Evolutionary conservation across 2,329 filamentous ascomycete species (phyloP), one percentile per base, ranked within the genome.

Genomic region (Pestalotiopsis fici): DNA sequence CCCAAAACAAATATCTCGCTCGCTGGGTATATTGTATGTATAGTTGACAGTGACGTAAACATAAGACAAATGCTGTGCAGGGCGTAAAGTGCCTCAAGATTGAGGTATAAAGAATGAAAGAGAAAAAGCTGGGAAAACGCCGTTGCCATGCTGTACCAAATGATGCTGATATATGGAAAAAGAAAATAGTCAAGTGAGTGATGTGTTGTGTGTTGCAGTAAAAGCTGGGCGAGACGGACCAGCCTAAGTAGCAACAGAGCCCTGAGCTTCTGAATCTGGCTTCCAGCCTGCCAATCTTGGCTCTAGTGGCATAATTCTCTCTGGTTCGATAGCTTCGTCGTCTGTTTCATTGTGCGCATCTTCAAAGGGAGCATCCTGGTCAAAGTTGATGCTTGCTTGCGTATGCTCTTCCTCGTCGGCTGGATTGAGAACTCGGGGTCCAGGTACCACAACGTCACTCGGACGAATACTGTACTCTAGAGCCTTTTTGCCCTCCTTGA

Each of bases 401-500:
- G 68, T 66, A 12, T 21, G 59, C 12, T 89, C 81, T 60, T 95
- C 92, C 11, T 67, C 65, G 69, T 95, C 92, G 0, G 87, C 85
- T 1, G 85, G 83, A 11, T 87, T 85, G 3, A 98, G 83, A 1
- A 97, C 92, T 25, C 94, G 88, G 0, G 67, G 67, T 12, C 94
- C 94, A 13, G 94, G 94, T 3, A 98, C 82, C 73, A 93, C 88
- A 39, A 97, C 86, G 74, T 98, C 95, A 71, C 90, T 93, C 9
- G 92, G 88, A 35, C 87, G 87, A 28, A 98, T 93, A 67, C 88
- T 86, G 76, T 97, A 97, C 60, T 92, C 91, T 2, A 99, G 86
- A 0, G 96, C 96, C 76, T 93, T 95, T 75, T 90, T 92, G 5
- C 92, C 96, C 73, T 98, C 94, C 61, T 88, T 91, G 77, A 99